A percentile compares a stretch with the other conserved stretches of the same genome.
These are phyloP conservation scores for Casuarina glauca DNA, from an alignment of 306 rosid genomes.

Conservation along the genomic window DNA sequence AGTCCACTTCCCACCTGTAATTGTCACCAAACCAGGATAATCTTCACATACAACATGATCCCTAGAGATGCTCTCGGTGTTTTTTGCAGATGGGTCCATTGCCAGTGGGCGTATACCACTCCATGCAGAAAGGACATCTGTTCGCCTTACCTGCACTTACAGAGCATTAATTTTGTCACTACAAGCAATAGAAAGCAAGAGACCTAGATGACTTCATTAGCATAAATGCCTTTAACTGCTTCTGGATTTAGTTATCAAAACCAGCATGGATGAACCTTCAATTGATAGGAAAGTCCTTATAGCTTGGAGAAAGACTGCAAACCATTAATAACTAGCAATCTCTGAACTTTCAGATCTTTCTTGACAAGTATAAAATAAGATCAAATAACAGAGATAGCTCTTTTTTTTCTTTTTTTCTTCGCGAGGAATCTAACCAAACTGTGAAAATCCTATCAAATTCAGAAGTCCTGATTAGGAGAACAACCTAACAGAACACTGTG, in stretches of 20 bases:
- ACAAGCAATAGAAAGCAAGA: slow-evolving; percentile 23
- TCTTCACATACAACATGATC: slow-evolving; percentile 99
- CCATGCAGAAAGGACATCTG: slow-evolving; percentile 98
- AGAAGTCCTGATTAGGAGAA: not conserved
- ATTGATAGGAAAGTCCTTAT: not conserved
- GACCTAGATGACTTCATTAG: slow-evolving; percentile 24
- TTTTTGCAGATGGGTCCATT: slow-evolving; percentile 80
- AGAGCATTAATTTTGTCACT: slow-evolving; percentile 29
- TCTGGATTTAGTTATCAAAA: not conserved
- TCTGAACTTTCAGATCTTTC: not conserved
- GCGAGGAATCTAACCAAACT: not conserved
- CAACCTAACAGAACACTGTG: not conserved
- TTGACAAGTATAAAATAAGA: not conserved
- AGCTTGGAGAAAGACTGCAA: not conserved
- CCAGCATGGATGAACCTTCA: not conserved
- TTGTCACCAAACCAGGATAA: slow-evolving; percentile 95
- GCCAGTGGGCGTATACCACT: slow-evolving; percentile 99
- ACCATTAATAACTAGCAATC: not conserved
- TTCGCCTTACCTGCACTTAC: slow-evolving; percentile 78
- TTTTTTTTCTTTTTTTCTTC: not conserved
- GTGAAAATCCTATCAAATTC: too few relatives aligned
- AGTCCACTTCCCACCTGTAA: slow-evolving; percentile 99
- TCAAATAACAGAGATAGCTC: not conserved
- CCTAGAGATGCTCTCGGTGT: slow-evolving; percentile 87
- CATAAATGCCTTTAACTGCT: slow-evolving; percentile 1